A percentile compares a stretch with the other conserved stretches of the same genome.
Conservation (phyloP, 352 stramenopile genomes). For the Elongisporangium undulatum region DNA sequence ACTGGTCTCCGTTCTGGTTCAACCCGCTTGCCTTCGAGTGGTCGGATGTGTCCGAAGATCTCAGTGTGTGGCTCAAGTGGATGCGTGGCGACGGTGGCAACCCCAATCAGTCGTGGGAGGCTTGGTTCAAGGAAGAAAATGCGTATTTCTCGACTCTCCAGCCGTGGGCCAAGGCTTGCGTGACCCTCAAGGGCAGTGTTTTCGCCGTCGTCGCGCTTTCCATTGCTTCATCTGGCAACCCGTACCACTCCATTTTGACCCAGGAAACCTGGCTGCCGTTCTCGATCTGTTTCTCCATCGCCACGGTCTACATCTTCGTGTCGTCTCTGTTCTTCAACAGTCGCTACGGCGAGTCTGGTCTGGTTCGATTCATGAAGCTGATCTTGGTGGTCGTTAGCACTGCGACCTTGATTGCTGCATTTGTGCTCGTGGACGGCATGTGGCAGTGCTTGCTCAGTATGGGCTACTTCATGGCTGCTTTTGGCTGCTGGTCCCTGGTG, state of each 20-base stretch:
- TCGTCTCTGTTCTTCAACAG: conserved; percentile 56
- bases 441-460: conserved; percentile 88
- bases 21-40: conserved; percentile 97
- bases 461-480: conserved; percentile 91
- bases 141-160: conserved; percentile 89
- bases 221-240: conserved; percentile 69
- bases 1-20: conserved; percentile 97
- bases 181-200: conserved; percentile 87
- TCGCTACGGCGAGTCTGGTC: conserved; percentile 44
- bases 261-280: conserved; percentile 54
- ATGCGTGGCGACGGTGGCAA: conserved; percentile 92
- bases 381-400: conserved; percentile 74
- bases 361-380: conserved; percentile 70
- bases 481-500: conserved; percentile 81
- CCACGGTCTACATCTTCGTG: conserved; percentile 59
- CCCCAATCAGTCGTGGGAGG: conserved; percentile 92
- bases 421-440: conserved; percentile 76
- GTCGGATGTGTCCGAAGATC: conserved; percentile 91
- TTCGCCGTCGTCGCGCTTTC: conserved; percentile 86
- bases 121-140: conserved; percentile 96
- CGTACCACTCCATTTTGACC: conserved; percentile 65
- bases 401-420: conserved; percentile 64
- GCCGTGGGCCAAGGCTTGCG: conserved; percentile 87
- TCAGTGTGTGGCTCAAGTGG: conserved; percentile 89
- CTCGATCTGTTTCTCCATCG: conserved; percentile 42